These are phyloP conservation scores for Blastobotrys mokoenaii DNA, from an alignment of 805 yeast genomes.

Conservation along the genomic window DNA sequence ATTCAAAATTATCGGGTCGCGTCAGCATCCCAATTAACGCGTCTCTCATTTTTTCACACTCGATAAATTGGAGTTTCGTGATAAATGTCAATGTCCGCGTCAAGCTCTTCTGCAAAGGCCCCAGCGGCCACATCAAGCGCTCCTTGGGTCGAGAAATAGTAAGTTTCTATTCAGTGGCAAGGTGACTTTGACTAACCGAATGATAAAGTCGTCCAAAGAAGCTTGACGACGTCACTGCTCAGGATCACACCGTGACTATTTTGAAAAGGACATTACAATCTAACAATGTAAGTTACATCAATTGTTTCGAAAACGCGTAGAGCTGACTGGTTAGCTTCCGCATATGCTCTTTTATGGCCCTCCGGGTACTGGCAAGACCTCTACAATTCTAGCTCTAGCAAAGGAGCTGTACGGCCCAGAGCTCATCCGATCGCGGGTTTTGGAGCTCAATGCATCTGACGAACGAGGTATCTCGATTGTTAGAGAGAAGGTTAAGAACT, in stretches of 20 bases:
- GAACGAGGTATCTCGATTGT: constrained; percentile 97
- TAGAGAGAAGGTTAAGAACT: constrained; percentile 92
- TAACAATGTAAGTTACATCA: constrained; percentile 40
- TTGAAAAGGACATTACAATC: constrained; percentile 69
- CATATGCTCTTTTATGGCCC: constrained; percentile 93
- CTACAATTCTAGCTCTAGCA: constrained; percentile 81
- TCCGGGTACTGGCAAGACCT: constrained; percentile 93
- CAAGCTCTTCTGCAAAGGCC: too few relatives aligned
- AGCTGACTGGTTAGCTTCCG: constrained; percentile 19
- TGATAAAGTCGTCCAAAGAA: constrained; percentile 64
- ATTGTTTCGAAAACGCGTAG: not conserved
- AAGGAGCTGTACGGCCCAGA: constrained; percentile 86
- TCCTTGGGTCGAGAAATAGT: constrained; percentile 93
- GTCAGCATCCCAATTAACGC: too few relatives aligned
- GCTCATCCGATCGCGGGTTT: constrained; percentile 73
- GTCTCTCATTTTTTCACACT: too few relatives aligned
- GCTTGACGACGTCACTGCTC: constrained; percentile 83
- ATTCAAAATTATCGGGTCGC: too few relatives aligned
- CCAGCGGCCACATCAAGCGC: too few relatives aligned
- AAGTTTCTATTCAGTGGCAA: constrained; percentile 15
- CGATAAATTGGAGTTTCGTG: too few relatives aligned
- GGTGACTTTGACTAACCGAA: not conserved
- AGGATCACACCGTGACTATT: constrained; percentile 79
- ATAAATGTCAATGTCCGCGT: too few relatives aligned
- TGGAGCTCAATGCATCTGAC: constrained; percentile 93